phyloP scores from a whole-genome alignment of 2,329 filamentous ascomycete species.

The Sphaerostilbella broomeana region DNA sequence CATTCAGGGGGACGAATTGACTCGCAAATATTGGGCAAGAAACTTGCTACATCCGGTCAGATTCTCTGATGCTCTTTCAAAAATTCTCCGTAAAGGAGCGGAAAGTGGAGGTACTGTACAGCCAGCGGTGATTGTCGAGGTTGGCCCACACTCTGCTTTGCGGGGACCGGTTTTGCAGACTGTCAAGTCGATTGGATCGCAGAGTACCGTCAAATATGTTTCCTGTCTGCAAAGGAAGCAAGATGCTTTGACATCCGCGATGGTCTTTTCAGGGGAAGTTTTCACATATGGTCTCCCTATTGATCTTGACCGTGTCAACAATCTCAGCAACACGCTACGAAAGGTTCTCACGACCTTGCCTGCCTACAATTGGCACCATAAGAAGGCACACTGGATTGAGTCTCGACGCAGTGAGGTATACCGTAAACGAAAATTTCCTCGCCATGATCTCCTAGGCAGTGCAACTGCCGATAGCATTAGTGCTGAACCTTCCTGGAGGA shows the following conservation, averaged over 20 bases:
- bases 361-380: slow-evolving; percentile 21
- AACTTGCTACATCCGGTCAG: slow-evolving; percentile 11
- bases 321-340: background rate
- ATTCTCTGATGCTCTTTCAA: slow-evolving; percentile 10
- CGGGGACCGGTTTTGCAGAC: slow-evolving; percentile 7
- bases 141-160: slow-evolving; percentile 13
- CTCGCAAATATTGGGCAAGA: slow-evolving; percentile 8
- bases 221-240: slow-evolving; percentile 8
- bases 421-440: slow-evolving; percentile 15
- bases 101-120: background rate
- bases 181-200: slow-evolving; percentile 1
- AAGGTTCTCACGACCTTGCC: slow-evolving; percentile 17
- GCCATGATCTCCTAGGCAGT: slow-evolving; percentile 24
- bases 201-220: slow-evolving; percentile 1
- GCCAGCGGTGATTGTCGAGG: slow-evolving; percentile 10
- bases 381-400: slow-evolving; percentile 17
- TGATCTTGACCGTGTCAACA: slow-evolving; percentile 5
- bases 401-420: slow-evolving; percentile 20
- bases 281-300: slow-evolving; percentile 7
- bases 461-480: slow-evolving; percentile 15
- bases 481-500: slow-evolving; percentile 27
- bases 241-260: slow-evolving; percentile 1
- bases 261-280: slow-evolving; percentile 1
- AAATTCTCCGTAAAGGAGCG: slow-evolving; percentile 1
- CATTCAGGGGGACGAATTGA: slow-evolving; percentile 8